These are phyloP conservation scores for Saccharomycopsis selenospora DNA, from an alignment of 805 yeast species.

Conservation along the genomic window DNA sequence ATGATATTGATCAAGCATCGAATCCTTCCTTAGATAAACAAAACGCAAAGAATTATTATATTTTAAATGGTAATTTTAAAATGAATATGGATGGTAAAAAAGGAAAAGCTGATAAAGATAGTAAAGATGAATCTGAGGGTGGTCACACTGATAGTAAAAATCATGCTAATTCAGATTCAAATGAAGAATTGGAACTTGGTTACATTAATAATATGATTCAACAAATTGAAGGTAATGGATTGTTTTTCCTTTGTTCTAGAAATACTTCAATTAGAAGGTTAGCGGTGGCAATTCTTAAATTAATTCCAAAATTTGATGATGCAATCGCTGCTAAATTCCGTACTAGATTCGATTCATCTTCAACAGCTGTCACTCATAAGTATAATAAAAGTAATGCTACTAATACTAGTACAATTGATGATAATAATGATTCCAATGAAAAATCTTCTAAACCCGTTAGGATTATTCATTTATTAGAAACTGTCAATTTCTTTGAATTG, in stretches of 20 bases:
- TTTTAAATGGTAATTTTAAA: slow-evolving; percentile 20
- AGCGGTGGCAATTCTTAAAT: slow-evolving; percentile 66
- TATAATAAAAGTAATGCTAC: background rate
- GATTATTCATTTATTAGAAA: slow-evolving; percentile 68
- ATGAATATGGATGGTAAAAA: slow-evolving; percentile 21
- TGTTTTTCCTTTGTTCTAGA: slow-evolving; percentile 85
- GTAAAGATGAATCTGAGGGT: slow-evolving; percentile 24
- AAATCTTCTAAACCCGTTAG: slow-evolving; percentile 59
- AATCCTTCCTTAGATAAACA: slow-evolving; percentile 23
- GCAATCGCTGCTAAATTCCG: slow-evolving; percentile 67
- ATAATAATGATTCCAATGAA: slow-evolving; percentile 32
- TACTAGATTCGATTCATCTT: background rate
- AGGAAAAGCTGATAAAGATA: slow-evolving; percentile 17
- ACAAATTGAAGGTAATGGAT: slow-evolving; percentile 92
- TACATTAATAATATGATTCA: slow-evolving; percentile 79
- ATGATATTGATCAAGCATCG: slow-evolving; percentile 18
- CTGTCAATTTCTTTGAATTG: slow-evolving; percentile 57
- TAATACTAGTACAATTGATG: background rate
- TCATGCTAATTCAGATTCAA: slow-evolving; percentile 40
- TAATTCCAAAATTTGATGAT: slow-evolving; percentile 83
- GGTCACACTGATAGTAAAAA: background rate
- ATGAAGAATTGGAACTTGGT: slow-evolving; percentile 51
- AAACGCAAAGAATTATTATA: slow-evolving; percentile 22
- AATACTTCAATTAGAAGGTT: slow-evolving; percentile 66
- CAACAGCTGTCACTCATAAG: background rate